Conservation (phyloP, 768 basidiomycete species). For the Kwoniella sp. region DNA sequence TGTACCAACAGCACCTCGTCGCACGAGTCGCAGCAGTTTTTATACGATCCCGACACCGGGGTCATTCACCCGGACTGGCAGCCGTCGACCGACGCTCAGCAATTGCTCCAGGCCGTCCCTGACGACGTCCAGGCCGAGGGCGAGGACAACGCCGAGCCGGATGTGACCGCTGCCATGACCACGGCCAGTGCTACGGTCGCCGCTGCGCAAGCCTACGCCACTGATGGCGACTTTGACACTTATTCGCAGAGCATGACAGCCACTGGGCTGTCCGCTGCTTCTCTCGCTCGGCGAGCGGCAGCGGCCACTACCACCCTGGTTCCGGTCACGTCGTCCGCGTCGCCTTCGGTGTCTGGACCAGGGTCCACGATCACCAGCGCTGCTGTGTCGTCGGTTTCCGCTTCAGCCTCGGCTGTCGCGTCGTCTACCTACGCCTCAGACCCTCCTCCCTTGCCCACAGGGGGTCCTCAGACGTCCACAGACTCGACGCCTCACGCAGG, state of each 20-base stretch:
- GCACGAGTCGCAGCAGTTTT: constrained; percentile 60
- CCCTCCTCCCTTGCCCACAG: constrained; percentile 38
- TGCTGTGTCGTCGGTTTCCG: constrained; percentile 54
- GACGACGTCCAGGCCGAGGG: constrained; percentile 23
- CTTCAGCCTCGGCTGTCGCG: constrained; percentile 49
- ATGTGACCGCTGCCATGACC: constrained; percentile 55
- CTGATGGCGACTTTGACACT: background rate
- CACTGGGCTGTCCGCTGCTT: background rate
- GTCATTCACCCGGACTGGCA: constrained; percentile 59
- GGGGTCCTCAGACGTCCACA: constrained; percentile 17
- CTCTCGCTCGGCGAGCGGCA: constrained; percentile 17
- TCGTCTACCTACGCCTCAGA: constrained; percentile 18
- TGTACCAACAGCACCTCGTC: constrained; percentile 50
- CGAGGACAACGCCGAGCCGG: constrained; percentile 2
- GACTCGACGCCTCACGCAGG: constrained; percentile 16
- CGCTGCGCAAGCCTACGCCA: background rate
- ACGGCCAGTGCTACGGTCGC: constrained; percentile 35
- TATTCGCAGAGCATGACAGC: background rate
- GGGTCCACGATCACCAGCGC: constrained; percentile 47
- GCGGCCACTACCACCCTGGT: background rate
- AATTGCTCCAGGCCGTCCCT: constrained; percentile 21
- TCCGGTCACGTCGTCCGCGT: constrained; percentile 31
- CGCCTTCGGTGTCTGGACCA: constrained; percentile 50
- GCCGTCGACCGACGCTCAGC: constrained; percentile 19
- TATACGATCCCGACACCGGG: constrained; percentile 56